Evolutionary conservation across 169 alveolate genomes (phyloP), one percentile per base, ranked within the genome.

Genomic region (Plasmodium chabaudi): DNA sequence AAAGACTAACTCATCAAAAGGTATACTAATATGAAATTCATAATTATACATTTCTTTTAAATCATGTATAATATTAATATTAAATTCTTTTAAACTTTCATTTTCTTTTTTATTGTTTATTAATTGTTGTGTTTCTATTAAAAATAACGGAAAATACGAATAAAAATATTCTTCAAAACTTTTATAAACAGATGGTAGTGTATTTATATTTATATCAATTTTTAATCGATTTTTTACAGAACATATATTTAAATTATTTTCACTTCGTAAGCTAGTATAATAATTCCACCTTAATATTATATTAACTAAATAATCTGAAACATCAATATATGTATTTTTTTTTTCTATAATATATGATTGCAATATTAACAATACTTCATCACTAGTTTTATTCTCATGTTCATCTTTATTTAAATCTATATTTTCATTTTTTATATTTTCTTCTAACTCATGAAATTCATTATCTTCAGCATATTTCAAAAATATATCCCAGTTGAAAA

Each of bases 241-340:
- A 42, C 61, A 25, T 9, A 72, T 23, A 69, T 69, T 61, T 19
- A 68, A 47, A 47, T 61, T 72, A n/a, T 68, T 82, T 82, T 82
- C 90, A 60, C 64, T 82, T 47, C 86, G 67, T 70, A 82, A 68
- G 51, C 84, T 68, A 6, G 86, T 82, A 25, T 82, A 82, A 67
- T 82, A 82, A 68, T 82, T 82, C 90, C 90, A 82, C 17, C 90
- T 65, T 56, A 82, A 82, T 39, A 82, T 82, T 34, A 82, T 82
- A 55, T 44, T 68, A 56, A 82, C 47, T 17, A 82, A 47, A 17
- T 53, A 82, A 12, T 82, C 44, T 7, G 90, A 82, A 68, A 69
- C 90, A 46, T 82, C 90, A 13, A 70, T 17, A 60, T 68, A 68
- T 34, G 42, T 34, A 5, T 34, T 34, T 17, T 68, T 57, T 19